Conservation (phyloP, 805 yeast species). For the Zygotorulaspora florentina region DNA sequence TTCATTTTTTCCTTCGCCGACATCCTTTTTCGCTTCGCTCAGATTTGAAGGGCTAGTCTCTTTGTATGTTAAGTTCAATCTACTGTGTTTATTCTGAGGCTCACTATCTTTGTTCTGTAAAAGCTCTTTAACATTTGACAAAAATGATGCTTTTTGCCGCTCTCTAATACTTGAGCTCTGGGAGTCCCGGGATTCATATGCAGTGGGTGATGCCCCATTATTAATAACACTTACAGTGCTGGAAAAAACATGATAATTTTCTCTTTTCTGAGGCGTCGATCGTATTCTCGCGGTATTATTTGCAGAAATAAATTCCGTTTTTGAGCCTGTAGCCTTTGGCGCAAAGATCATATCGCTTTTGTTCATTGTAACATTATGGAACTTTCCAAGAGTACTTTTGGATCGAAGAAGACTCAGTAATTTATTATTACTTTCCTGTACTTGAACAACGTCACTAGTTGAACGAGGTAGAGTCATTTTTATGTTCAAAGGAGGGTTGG, state of each 20-base stretch:
- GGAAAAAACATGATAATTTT: background rate
- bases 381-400: constrained; percentile 9
- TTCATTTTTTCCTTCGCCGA: too few relatives aligned
- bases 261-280: background rate
- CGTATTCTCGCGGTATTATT: constrained; percentile 8
- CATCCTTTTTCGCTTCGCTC: too few relatives aligned
- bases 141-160: background rate
- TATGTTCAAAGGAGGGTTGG: background rate
- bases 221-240: background rate
- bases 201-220: background rate
- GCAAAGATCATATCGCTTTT: constrained; percentile 4
- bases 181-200: background rate
- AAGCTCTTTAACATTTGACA: constrained; percentile 6
- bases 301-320: constrained; percentile 6
- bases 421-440: constrained; percentile 1
- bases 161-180: background rate
- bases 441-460: background rate
- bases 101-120: background rate
- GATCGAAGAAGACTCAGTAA: constrained; percentile 12
- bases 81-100: background rate
- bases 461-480: background rate
- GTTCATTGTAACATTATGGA: constrained; percentile 7
- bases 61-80: background rate
- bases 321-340: background rate
- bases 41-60: background rate